phyloP scores from a whole-genome alignment of 495 filamentous ascomycete genomes.

The Neurospora hispaniola region DNA sequence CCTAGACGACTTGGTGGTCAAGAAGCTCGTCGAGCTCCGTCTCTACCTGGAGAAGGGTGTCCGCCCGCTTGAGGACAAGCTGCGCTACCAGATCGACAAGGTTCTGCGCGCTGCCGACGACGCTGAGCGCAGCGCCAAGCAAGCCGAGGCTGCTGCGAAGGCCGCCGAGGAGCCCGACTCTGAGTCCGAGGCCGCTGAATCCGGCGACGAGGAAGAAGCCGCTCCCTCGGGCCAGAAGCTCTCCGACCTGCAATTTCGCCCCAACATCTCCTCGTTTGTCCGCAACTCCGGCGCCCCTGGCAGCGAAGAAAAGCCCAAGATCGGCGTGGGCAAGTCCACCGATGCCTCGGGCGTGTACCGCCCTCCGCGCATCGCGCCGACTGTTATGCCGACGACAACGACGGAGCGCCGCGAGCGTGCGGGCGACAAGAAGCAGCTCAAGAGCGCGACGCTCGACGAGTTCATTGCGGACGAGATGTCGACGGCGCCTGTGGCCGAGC shows the following conservation, averaged over 20 bases:
- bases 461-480: conserved; percentile 76
- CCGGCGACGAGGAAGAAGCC: conserved; percentile 26
- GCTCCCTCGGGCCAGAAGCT: conserved; percentile 35
- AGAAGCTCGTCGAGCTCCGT: conserved; percentile 75
- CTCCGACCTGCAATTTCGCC: conserved; percentile 53
- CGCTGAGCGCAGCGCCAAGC: conserved; percentile 35
- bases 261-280: conserved; percentile 46
- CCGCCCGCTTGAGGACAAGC: conserved; percentile 70
- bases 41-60: conserved; percentile 87
- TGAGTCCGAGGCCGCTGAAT: conserved; percentile 30
- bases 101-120: conserved; percentile 81
- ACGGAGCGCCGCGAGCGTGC: conserved; percentile 42
- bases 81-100: conserved; percentile 85
- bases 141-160: conserved; percentile 16
- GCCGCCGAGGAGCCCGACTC: conserved; percentile 25
- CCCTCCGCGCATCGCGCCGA: conserved; percentile 75
- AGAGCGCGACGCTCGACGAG: conserved; percentile 74
- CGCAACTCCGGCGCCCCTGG: conserved; percentile 19
- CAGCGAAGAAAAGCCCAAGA: conserved; percentile 20
- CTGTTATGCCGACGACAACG: conserved; percentile 47
- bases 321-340: conserved; percentile 28
- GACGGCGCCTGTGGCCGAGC: conserved; percentile 61
- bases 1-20: conserved; percentile 48
- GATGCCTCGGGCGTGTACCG: conserved; percentile 59
- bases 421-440: conserved; percentile 42